Base-by-base conservation (phyloP, 139 green algal species). In the Picochlorum sp. region DNA sequence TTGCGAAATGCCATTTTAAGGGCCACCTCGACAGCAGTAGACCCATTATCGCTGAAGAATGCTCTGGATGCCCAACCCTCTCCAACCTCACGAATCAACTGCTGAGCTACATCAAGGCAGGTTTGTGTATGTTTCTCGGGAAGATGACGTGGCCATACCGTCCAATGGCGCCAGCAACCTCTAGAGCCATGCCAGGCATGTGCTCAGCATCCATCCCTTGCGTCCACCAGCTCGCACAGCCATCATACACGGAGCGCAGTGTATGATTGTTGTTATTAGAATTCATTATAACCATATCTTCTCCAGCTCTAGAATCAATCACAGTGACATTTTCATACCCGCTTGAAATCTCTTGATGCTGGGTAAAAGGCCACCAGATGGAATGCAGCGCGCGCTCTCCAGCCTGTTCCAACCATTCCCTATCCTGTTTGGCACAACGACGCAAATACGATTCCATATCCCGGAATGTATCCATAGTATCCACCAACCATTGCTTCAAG, bases 291-390 rank as follows among this genome's bases (percentile, higher is more conserved):
- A 26, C 24, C 24, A 93, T 92, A 44, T 78, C 54, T 38, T 96
- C 89, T 0, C 91, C 92, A 26, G 71, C 84, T 11, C 92, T 75
- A 6, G 72, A 73, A 64, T 98, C 93, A 18, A 98, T 87, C 9
- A 97, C 78, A 15, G 79, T 89, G 2, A 96, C 77, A 11, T 38
- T 26, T 3, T 3, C 24, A 24, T 24, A 24, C 26, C 49, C 57
- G 20, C 28, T 30, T 30, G 26, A 30, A 4, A 30, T 30, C 28
- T 30, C 49, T 52, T 51, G 58, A 70, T 98, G 92, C 81, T 98
- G 92, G 11, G 91, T 97, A 80, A 98, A 98, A 13, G 92, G 92
- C 88, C 89, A 98, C 92, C 92, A 98, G 34, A 97, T 59, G 21
- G 38, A 65, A 21, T 61, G 9, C 7, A 49, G 55, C 5, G 80